These are phyloP conservation scores for Spathaspora gorwiae DNA, from an alignment of 805 yeast species.

Conservation along the genomic window DNA sequence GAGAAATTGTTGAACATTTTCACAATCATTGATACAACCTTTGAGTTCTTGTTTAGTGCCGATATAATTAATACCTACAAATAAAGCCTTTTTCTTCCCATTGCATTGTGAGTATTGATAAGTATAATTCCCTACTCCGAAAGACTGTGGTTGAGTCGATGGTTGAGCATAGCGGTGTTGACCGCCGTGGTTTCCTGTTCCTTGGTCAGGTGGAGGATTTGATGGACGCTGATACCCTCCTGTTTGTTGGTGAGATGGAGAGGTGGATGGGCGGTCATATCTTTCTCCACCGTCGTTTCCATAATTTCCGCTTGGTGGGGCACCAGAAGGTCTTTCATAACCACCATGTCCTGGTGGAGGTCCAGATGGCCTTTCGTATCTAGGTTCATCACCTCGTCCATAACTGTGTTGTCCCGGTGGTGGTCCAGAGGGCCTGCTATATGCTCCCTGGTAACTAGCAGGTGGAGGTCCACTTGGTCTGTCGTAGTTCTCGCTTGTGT, in stretches of 20 bases:
- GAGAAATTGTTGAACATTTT: constrained; percentile 46
- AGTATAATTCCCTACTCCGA: constrained; percentile 20
- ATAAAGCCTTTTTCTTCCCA: constrained; percentile 69
- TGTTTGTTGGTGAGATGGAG: constrained; percentile 2
- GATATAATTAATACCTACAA: constrained; percentile 75
- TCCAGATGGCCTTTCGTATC: neutral
- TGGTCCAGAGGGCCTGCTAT: constrained; percentile 4
- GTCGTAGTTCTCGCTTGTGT: neutral
- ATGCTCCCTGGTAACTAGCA: neutral
- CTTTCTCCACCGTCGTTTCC: constrained; percentile 1
- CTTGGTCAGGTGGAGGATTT: constrained; percentile 2
- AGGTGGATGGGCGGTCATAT: constrained; percentile 2
- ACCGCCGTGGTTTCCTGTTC: constrained; percentile 16
- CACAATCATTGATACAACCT: constrained; percentile 80
- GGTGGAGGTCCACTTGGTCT: constrained; percentile 7
- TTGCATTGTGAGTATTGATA: constrained; percentile 65
- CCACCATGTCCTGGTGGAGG: neutral
- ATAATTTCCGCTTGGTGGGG: constrained; percentile 3
- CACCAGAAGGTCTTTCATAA: constrained; percentile 6
- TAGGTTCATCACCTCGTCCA: neutral
- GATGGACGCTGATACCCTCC: constrained; percentile 8
- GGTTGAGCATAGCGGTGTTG: constrained; percentile 10
- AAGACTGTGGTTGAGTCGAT: constrained; percentile 10
- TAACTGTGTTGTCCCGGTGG: neutral
- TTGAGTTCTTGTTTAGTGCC: constrained; percentile 57